phyloP scores from a whole-genome alignment of 2,329 filamentous ascomycete genomes.

The Orbilia quercus region DNA sequence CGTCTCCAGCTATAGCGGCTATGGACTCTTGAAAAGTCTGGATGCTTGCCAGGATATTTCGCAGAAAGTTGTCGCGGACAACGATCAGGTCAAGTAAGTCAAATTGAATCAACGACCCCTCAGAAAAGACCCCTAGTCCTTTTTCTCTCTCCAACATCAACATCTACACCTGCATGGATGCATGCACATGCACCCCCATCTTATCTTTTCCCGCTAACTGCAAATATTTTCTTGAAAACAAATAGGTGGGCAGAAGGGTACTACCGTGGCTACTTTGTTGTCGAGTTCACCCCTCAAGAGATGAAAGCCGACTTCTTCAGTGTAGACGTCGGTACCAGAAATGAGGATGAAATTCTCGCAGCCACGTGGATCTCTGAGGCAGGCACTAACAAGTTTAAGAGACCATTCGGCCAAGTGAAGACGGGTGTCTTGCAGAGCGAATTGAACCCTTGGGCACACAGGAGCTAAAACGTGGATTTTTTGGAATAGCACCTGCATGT shows the following conservation, averaged over 20 bases:
- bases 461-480: conserved; percentile 29
- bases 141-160: conserved; percentile 42
- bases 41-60: conserved; percentile 46
- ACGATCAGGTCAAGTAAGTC: conserved; percentile 55
- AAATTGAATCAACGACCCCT: conserved; percentile 13
- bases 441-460: conserved; percentile 57
- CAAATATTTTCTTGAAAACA: conserved; percentile 19
- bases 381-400: conserved; percentile 57
- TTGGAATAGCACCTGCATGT: conserved; percentile 13
- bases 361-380: conserved; percentile 57
- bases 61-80: conserved; percentile 43
- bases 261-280: conserved; percentile 57
- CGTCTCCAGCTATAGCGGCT: conserved; percentile 57
- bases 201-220: conserved; percentile 39
- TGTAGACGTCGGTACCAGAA: conserved; percentile 48
- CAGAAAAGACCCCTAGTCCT: conserved; percentile 10
- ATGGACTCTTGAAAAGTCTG: conserved; percentile 38
- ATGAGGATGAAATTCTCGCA: conserved; percentile 54
- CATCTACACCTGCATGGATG: conserved; percentile 20
- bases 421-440: conserved; percentile 56
- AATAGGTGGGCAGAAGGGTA: conserved; percentile 58
- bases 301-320: conserved; percentile 58
- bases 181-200: conserved; percentile 11
- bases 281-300: conserved; percentile 54
- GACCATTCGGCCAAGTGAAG: conserved; percentile 57